Base-by-base conservation (phyloP, 1,284 basidiomycete species). In the Stereum hirsutum region DNA sequence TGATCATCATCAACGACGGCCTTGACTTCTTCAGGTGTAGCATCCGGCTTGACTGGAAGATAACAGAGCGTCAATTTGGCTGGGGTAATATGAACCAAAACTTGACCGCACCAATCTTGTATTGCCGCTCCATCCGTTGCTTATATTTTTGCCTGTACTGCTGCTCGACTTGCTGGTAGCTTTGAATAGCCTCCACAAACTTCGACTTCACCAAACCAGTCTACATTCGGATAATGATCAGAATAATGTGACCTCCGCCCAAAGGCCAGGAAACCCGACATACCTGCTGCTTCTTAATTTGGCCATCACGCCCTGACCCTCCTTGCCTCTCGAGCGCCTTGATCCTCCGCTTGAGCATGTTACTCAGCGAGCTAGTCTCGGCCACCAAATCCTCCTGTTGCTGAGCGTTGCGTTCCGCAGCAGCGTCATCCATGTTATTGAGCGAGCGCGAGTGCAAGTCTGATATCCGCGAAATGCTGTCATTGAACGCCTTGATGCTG, bases 81-180 rank as follows among this genome's bases (percentile, higher is more conserved):
- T 26, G 25, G 8, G 17, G 33, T 17, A 17, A 19, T 14, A 20
- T 35, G 10, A 19, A 41, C 44, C 17, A 35, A 31, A 42, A 3
- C 12, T 17, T 14, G 23, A 17, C 66, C 74, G 7, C 43, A 85
- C 86, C 86, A 54, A 99, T 99, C 67, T 85, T 91, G 72, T 87
- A 95, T 67, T 99, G 96, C 50, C 96, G 78, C 68, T 95, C 94
- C 70, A 95, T 82, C 36, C 93, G 75, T 61, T 94, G 89, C 65
- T 91, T 91, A 66, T 96, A 93, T 69, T 90, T 94, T 52, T 85
- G 75, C 46, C 95, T 82, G 62, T 89, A 91, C 58, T 90, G 83
- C 63, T 93, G 87, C 67, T 99, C 96, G 20, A 96, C 90, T 32
- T 79, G 78, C 66, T 97, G 92, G 57, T 88, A 89, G 51, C 71